Evolutionary conservation across 2,329 filamentous ascomycete genomes (phyloP), one percentile per base, ranked within the genome.

Genomic region (Claviceps spartinae): DNA sequence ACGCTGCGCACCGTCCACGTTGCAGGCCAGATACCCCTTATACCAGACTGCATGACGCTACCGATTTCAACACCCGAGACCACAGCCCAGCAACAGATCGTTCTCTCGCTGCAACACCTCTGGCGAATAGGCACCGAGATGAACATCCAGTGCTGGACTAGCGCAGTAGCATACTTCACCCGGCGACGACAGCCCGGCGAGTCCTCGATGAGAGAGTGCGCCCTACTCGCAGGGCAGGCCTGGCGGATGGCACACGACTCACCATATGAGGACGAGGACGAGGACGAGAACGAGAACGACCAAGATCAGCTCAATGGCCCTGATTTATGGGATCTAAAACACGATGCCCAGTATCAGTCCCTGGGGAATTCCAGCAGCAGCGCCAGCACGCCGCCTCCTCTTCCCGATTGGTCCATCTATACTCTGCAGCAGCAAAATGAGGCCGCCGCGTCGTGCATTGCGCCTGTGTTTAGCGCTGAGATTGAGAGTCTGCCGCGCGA

Each of bases 1-100:
- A 60, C 61, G 1, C 55, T 67, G 2, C 63, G 67, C 40, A 54
- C 67, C 1, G 68, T 91, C 16, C 82, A 82, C 51, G 75, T 96
- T 38, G 90, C 93, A 0, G 93, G 93, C 0, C 93, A 97, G 67
- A 96, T 98, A 48, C 88, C 91, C 1, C 76, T 98, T 3, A 69
- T 91, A 5, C 90, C 93, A 0, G 77, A 82, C 4, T 83, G 78
- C 4, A 97, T 97, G 91, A 61, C 68, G 2, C 65, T 87, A 2
- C 75, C 77, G 3, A 4, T 34, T 1, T 52, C 58, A 4, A 53
- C 63, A 0, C 62, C 61, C 18, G 60, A 70, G 4, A 62, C 56
- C 3, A 67, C 67, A 5, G 77, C 82, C 56, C 63, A 66, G 36
- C 65, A 80, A 34, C 83, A 90, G 62, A 73, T 84, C 5, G 71